Percentiles rank a stretch among this genome's conserved stretches.
These are phyloP conservation scores for Arthrobotrys sinensis DNA, from an alignment of 2,329 filamentous ascomycete species.

Conservation along the genomic window DNA sequence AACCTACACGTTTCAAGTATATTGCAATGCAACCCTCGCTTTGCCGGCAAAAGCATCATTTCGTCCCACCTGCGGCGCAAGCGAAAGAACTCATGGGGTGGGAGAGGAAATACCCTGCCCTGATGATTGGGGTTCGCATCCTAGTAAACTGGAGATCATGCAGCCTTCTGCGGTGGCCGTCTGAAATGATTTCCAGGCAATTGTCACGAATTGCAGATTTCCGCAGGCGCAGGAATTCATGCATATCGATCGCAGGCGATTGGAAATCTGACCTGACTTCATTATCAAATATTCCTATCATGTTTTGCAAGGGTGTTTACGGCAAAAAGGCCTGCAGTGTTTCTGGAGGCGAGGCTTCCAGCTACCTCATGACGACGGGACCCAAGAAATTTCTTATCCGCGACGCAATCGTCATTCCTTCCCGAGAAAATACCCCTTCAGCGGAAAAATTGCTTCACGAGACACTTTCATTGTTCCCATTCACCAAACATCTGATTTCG, in stretches of 20 bases:
- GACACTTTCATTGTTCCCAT: slow-evolving; percentile 16
- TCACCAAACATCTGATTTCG: slow-evolving; percentile 37
- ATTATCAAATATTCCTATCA: slow-evolving; percentile 60
- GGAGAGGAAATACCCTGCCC: slow-evolving; percentile 13
- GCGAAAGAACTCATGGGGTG: slow-evolving; percentile 35
- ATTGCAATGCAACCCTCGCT: slow-evolving; percentile 60
- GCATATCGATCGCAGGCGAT: slow-evolving; percentile 43
- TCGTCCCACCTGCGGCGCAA: slow-evolving; percentile 54
- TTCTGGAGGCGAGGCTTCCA: slow-evolving; percentile 53
- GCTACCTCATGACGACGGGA: slow-evolving; percentile 31
- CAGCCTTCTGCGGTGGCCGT: slow-evolving; percentile 22
- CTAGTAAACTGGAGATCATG: slow-evolving; percentile 19
- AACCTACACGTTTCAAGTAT: slow-evolving; percentile 50
- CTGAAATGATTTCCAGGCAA: slow-evolving; percentile 33
- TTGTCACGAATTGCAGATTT: slow-evolving; percentile 33
- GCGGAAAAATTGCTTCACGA: slow-evolving; percentile 40
- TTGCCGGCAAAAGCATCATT: slow-evolving; percentile 54
- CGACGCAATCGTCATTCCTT: slow-evolving; percentile 26
- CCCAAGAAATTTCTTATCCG: slow-evolving; percentile 17
- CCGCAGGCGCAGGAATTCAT: slow-evolving; percentile 31
- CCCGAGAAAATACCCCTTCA: slow-evolving; percentile 17
- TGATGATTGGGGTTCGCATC: slow-evolving; percentile 14
- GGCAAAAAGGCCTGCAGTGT: slow-evolving; percentile 36
- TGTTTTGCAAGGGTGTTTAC: slow-evolving; percentile 28
- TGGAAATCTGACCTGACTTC: slow-evolving; percentile 47